A percentile compares a stretch with the other conserved stretches of the same genome.
Conservation (phyloP, 306 rosid genomes). For the Medicago lupulina region DNA sequence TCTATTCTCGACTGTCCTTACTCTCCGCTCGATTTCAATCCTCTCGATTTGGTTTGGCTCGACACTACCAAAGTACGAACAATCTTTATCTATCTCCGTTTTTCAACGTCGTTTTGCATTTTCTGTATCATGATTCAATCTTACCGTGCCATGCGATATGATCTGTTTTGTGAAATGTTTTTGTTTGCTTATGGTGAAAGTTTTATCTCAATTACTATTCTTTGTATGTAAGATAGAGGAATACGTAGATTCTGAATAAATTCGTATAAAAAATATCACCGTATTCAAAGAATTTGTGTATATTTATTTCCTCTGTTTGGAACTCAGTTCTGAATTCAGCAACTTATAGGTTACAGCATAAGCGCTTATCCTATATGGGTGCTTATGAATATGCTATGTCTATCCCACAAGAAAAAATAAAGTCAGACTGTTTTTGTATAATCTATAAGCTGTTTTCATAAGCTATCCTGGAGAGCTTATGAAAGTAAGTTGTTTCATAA, state of each 20-base stretch:
- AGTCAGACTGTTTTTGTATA: too few relatives aligned
- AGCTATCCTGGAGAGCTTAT: too few relatives aligned
- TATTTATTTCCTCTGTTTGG: constrained; percentile 20
- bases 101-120: constrained; percentile 3
- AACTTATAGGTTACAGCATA: too few relatives aligned
- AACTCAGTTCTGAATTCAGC: neutral
- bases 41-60: constrained; percentile 99
- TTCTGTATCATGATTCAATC: neutral
- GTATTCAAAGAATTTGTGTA: constrained; percentile 21
- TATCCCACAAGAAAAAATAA: too few relatives aligned
- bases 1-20: constrained; percentile 94
- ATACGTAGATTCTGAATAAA: neutral
- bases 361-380: too few relatives aligned
- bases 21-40: constrained; percentile 98
- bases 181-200: neutral
- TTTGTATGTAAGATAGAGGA: constrained; percentile 15
- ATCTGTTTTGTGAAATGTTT: neutral
- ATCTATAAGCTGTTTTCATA: too few relatives aligned
- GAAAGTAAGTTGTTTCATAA: too few relatives aligned
- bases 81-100: neutral
- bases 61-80: constrained; percentile 79
- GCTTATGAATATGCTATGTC: too few relatives aligned
- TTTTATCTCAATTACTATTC: neutral
- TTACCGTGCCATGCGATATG: neutral
- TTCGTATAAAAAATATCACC: neutral